Evolutionary conservation across 129 eudicot species (phyloP).

Genomic region (Deinandra increscens): DNA sequence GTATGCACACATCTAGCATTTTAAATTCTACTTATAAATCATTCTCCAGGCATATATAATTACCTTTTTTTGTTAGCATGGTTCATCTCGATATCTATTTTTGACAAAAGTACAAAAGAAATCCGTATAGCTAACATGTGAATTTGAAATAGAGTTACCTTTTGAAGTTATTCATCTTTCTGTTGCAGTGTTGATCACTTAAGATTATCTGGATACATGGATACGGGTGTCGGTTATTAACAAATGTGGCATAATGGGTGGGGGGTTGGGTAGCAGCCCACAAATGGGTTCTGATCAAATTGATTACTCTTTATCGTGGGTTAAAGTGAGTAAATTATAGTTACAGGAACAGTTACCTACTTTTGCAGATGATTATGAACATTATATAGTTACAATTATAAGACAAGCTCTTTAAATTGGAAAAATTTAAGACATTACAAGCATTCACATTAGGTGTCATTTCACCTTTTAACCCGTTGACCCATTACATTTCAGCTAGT

Average conservation of each 20-base stretch:
- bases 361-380: no score
- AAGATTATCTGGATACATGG: neutral
- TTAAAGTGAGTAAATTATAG: neutral
- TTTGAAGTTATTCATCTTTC: neutral
- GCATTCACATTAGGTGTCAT: no score
- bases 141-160: no score
- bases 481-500: no score
- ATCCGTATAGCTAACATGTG: neutral
- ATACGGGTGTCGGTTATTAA: neutral
- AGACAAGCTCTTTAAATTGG: no score
- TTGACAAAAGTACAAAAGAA: neutral
- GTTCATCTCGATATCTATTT: neutral
- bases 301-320: neutral
- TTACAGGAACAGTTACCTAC: no score
- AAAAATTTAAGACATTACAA: no score
- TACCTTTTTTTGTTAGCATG: neutral
- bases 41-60: slow-evolving; percentile 4
- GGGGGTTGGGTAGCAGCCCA: no score
- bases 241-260: no score
- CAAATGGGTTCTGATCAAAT: neutral
- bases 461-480: no score
- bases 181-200: slow-evolving; percentile 1
- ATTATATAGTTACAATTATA: no score
- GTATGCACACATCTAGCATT: slow-evolving; percentile 15
- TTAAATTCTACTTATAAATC: neutral